phyloP scores from a whole-genome alignment of 78 protist genomes.

The Dictyostelium intermedium region DNA sequence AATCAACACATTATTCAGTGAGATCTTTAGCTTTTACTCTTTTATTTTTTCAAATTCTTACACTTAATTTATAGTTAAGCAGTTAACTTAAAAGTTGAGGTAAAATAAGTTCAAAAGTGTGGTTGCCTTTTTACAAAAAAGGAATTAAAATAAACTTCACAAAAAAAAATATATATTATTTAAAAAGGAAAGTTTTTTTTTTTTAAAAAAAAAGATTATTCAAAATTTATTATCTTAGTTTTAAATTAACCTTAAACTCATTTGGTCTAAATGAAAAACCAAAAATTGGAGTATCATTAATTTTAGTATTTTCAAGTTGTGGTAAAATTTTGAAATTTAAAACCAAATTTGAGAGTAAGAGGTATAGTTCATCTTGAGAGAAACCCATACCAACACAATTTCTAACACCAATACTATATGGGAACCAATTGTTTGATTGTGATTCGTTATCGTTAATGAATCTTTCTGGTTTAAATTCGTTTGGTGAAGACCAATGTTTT shows the following conservation, averaged over 20 bases:
- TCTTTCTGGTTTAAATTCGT: constrained; percentile 31
- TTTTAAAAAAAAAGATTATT: too few species aligned
- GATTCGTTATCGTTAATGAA: background rate
- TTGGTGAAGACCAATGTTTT: background rate
- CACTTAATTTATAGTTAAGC: too few species aligned
- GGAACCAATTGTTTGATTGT: background rate
- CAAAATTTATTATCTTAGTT: background rate
- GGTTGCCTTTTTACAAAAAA: too few species aligned
- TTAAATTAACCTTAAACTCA: background rate
- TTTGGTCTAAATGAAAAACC: constrained; percentile 23
- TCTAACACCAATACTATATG: constrained; percentile 50
- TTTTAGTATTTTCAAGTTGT: background rate
- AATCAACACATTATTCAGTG: too few species aligned
- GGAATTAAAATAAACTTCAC: too few species aligned
- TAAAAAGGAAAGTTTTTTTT: too few species aligned
- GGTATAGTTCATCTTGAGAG: constrained; percentile 28
- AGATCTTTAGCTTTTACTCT: too few species aligned
- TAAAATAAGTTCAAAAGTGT: too few species aligned
- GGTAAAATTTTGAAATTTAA: constrained; percentile 2
- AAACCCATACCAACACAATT: constrained; percentile 24
- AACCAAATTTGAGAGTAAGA: background rate
- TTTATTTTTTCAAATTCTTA: too few species aligned
- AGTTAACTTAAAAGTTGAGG: too few species aligned
- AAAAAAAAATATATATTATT: too few species aligned
- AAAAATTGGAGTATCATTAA: constrained; percentile 21